These are phyloP conservation scores for Nepenthes mirabilis DNA, from an alignment of 148 eudicot genomes.

Conservation along the genomic window DNA sequence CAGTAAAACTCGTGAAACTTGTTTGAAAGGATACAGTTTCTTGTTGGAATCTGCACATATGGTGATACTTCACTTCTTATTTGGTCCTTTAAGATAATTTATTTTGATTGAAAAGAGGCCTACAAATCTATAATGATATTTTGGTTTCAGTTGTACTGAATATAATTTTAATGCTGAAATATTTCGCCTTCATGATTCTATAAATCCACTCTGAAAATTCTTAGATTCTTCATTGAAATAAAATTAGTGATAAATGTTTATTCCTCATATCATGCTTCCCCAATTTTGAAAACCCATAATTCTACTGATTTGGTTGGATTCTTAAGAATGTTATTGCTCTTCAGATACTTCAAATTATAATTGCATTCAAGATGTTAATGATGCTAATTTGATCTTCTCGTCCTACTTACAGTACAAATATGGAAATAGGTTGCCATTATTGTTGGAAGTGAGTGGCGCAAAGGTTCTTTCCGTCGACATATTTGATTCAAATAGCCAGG, in stretches of 20 bases:
- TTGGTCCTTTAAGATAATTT: neutral
- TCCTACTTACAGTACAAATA: conserved; percentile 52
- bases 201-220: too few relatives aligned
- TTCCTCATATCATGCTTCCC: too few relatives aligned
- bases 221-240: too few relatives aligned
- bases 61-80: conserved; percentile 25
- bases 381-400: neutral
- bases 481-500: conserved; percentile 45
- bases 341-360: too few relatives aligned
- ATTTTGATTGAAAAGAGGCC: neutral
- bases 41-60: conserved; percentile 42
- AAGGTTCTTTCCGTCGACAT: conserved; percentile 36
- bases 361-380: neutral
- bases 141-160: too few relatives aligned
- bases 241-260: too few relatives aligned
- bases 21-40: conserved; percentile 68
- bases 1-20: conserved; percentile 55
- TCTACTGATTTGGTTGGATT: too few relatives aligned
- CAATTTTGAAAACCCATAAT: too few relatives aligned
- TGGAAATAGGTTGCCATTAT: conserved; percentile 38
- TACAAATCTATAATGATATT: too few relatives aligned
- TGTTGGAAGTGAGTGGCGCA: conserved; percentile 66
- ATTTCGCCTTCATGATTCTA: too few relatives aligned
- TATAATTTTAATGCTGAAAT: too few relatives aligned
- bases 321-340: too few relatives aligned